Conservation (phyloP, 345 rosid genomes). For the Pistacia integerrima region DNA sequence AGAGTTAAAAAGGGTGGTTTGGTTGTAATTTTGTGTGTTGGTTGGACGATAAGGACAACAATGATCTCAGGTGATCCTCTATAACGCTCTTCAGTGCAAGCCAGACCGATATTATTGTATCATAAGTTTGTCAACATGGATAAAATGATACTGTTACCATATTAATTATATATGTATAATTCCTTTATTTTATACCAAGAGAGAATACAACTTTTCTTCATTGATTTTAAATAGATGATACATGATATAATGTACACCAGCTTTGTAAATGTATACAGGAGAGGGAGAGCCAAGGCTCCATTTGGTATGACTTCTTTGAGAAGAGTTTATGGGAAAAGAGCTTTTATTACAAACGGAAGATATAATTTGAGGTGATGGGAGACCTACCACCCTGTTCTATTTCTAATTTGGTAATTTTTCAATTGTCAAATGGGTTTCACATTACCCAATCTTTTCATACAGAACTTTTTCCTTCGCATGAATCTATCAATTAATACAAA, state of each 20-base stretch:
- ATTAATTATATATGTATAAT: no score
- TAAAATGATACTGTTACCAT: no score
- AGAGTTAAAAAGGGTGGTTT: slow-evolving; percentile 15
- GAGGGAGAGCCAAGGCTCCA: no score
- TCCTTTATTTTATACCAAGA: no score
- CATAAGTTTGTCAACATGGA: no score
- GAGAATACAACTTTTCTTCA: no score
- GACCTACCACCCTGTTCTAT: background rate
- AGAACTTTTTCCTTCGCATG: background rate
- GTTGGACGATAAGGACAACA: background rate
- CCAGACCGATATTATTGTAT: background rate
- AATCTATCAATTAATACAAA: no score
- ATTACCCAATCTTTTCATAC: background rate
- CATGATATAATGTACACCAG: no score
- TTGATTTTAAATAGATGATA: no score
- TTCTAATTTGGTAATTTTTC: background rate
- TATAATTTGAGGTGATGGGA: slow-evolving; percentile 5
- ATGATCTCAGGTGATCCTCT: background rate
- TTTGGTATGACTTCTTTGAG: no score
- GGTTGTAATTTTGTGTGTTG: background rate
- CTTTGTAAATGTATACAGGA: no score
- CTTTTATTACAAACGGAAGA: background rate
- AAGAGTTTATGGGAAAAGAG: no score
- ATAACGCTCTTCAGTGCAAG: background rate
- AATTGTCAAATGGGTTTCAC: background rate